Evolutionary conservation across 495 filamentous ascomycete species (phyloP).

Genomic region (Podospora tetraspora): DNA sequence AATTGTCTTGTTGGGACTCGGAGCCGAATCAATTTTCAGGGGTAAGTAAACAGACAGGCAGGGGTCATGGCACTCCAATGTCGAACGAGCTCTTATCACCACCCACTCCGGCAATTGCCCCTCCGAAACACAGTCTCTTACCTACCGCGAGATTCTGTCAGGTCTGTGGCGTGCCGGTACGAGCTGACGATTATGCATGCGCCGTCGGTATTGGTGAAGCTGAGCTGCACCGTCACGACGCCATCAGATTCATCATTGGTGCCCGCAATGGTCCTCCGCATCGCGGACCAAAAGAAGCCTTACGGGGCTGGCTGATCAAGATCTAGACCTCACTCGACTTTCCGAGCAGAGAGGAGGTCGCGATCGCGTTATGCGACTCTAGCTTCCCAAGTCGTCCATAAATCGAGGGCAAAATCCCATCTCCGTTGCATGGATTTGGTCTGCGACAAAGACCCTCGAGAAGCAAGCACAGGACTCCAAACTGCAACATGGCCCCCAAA

Average conservation of each 20-base stretch:
- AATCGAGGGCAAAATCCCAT: too few relatives aligned
- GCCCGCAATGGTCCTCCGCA: not conserved
- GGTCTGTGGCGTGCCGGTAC: not conserved
- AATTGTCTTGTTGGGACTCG: not conserved
- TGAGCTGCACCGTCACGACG: not conserved
- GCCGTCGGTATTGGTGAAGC: not conserved
- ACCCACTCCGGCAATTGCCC: not conserved
- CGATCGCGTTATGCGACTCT: too few relatives aligned
- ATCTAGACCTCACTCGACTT: too few relatives aligned
- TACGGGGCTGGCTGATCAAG: too few relatives aligned
- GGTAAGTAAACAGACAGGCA: not conserved
- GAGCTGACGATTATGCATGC: not conserved
- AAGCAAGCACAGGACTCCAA: too few relatives aligned
- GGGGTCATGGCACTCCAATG: not conserved
- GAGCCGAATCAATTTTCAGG: not conserved
- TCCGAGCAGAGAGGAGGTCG: too few relatives aligned
- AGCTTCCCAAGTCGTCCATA: too few relatives aligned
- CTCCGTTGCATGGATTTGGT: too few relatives aligned
- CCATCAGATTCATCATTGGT: not conserved
- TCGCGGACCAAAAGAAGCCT: too few relatives aligned
- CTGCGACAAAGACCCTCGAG: too few relatives aligned
- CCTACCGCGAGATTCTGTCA: not conserved
- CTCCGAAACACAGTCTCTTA: not conserved
- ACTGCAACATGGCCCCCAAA: too few relatives aligned
- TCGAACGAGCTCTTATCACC: not conserved